These are phyloP conservation scores for Ogataea siamensis DNA, from an alignment of 805 yeast genomes.

Conservation along the genomic window DNA sequence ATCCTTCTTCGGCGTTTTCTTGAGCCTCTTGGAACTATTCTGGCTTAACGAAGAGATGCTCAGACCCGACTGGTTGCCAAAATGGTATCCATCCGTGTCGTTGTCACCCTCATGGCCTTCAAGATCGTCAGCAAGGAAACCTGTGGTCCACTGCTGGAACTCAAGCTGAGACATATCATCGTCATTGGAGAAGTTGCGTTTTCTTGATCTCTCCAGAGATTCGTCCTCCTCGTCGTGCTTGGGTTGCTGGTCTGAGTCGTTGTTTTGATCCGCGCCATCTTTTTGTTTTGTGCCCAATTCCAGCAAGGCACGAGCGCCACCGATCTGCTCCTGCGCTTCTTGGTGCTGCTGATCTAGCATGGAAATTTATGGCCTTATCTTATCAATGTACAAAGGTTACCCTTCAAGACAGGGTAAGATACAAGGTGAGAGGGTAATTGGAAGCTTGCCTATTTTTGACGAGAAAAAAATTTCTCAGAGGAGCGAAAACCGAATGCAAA, in stretches of 20 bases:
- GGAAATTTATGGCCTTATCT: constrained; percentile 8
- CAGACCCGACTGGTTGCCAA: constrained; percentile 14
- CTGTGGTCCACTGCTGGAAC: constrained; percentile 53
- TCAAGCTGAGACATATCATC: constrained; percentile 46
- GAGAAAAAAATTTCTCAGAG: constrained; percentile 2
- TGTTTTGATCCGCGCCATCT: constrained; percentile 16
- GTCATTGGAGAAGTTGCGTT: constrained; percentile 37
- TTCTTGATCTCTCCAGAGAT: constrained; percentile 40
- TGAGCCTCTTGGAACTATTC: constrained; percentile 12
- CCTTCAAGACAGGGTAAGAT: constrained; percentile 16
- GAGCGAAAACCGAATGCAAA: neutral
- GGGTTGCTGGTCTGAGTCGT: constrained; percentile 8
- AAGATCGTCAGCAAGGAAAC: constrained; percentile 45
- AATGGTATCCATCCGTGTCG: constrained; percentile 15
- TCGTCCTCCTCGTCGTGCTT: constrained; percentile 70
- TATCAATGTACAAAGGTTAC: constrained; percentile 13
- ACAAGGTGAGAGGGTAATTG: constrained; percentile 12
- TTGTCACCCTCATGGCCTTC: constrained; percentile 24
- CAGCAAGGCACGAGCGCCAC: constrained; percentile 32
- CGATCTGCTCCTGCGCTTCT: constrained; percentile 23
- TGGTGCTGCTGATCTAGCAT: constrained; percentile 11
- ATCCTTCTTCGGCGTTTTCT: constrained; percentile 13
- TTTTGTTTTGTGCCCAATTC: constrained; percentile 25
- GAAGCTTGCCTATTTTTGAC: constrained; percentile 1
- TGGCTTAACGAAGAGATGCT: constrained; percentile 18